Base-by-base conservation (phyloP, 148 eudicot species). In the Fagopyrum esculentum region DNA sequence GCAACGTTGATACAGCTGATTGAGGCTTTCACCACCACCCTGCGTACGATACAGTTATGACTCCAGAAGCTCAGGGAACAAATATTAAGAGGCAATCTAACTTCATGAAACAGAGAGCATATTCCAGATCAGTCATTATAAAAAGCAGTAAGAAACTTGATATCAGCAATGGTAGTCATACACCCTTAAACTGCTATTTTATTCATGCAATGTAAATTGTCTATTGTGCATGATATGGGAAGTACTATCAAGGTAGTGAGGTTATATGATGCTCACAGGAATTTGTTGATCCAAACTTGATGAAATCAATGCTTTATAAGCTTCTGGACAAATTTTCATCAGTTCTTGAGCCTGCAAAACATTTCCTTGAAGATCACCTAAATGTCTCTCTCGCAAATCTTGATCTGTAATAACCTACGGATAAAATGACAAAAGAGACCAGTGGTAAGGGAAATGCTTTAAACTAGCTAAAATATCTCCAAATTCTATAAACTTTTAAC, bases 1-100 rank as follows among this genome's bases (percentile, higher is more conserved):
- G 84, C 90, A 81, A 45, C 98, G 96, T 57, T 82, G 71, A 76
- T 85, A 91, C 57, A 93, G 90, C 78, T 93, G 98, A 81, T 86
- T 89, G 13, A 86, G 81, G 74, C 98, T 93, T 86, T 93, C 98
- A 73, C 98, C 98, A 69, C 98, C 98, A 77, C 98, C 97, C 98
- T 93, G 89, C 80, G 77, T 72, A 56, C 51, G 16, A 40, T 13
- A 43, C 17, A 66, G 35, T 35, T 13, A 29, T 57, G 22, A 57
- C 8, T 6, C 12, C 13, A 64, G n/a, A 68, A 45, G 45, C 19
- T 11, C 48, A 45, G 40, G 1, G 35, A 16, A 8, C 7, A 8
- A 60, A 60, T 60, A 17, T 4, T n/a, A 60, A 60, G 66, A 22
- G 7, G n/a, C 22, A 10, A 30, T 63, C 12, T 35, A 8, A 11